A percentile compares a stretch with the other conserved stretches of the same genome.
phyloP scores from a whole-genome alignment of 1,284 basidiomycete genomes.

The Ustilago sp. region DNA sequence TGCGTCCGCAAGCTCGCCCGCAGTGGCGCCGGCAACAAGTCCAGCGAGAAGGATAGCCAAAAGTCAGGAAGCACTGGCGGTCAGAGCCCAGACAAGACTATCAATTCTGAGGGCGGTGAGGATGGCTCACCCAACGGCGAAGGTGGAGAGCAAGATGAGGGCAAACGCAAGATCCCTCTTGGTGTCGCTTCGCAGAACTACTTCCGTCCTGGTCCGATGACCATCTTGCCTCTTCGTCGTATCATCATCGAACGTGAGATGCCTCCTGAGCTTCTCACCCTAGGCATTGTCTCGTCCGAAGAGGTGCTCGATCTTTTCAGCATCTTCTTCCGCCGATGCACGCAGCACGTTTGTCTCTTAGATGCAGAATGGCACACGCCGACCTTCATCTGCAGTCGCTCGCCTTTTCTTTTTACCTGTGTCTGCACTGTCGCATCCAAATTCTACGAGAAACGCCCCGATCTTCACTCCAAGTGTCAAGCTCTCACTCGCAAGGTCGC shows the following conservation, averaged over 20 bases:
- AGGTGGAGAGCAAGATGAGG: conserved; percentile 2
- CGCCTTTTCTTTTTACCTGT: conserved; percentile 67
- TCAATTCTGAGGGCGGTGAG: conserved; percentile 42
- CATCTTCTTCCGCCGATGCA: conserved; percentile 78
- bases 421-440: conserved; percentile 93
- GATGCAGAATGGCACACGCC: conserved; percentile 69
- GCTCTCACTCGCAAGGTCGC: conserved; percentile 90
- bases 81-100: conserved; percentile 37
- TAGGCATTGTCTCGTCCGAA: conserved; percentile 80
- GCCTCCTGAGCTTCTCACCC: conserved; percentile 83
- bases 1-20: conserved; percentile 36
- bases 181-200: conserved; percentile 91
- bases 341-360: conserved; percentile 59
- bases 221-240: conserved; percentile 74
- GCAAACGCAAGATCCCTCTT: conserved; percentile 66
- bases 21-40: conserved; percentile 34
- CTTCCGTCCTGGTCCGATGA: conserved; percentile 85
- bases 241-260: conserved; percentile 88
- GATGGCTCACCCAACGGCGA: conserved; percentile 19
- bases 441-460: conserved; percentile 85
- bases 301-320: conserved; percentile 90
- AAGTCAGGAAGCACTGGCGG: conserved; percentile 32
- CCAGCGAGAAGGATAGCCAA: conserved; percentile 45
- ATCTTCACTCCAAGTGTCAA: conserved; percentile 83
- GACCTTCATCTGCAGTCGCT: conserved; percentile 65